Evolutionary conservation across 306 rosid species (phyloP), one percentile per base, ranked within the genome.

Genomic region (Vigna hirtella): DNA sequence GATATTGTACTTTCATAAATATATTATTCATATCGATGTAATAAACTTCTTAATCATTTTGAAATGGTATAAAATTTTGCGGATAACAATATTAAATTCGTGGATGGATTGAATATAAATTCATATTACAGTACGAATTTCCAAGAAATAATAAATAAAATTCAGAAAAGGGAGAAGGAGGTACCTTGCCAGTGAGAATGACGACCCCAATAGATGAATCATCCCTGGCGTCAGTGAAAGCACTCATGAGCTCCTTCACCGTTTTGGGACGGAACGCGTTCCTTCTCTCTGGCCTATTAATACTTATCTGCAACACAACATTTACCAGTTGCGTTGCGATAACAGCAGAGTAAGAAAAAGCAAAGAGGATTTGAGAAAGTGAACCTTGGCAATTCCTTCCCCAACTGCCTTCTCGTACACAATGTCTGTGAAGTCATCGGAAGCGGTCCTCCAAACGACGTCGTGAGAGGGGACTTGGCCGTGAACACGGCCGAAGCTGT

Each of bases 191-290:
- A 0, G 97, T 89, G 43, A 94, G 85, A 87, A 94, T 84, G 71
- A 94, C 85, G 55, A 89, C 97, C 36, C 98, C 98, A n/a, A 94
- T 28, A 18, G 92, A 85, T 49, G 78, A 72, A 74, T 94, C 97
- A 26, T 90, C 90, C 82, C 97, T 89, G 6, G 95, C 95, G 77
- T 94, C 93, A 52, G 81, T 76, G 66, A 94, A 94, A 36, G 97
- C 95, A 2, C 90, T 85, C 47, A 89, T 84, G 13, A 94, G 90
- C 88, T 94, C 97, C 87, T 90, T 92, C 45, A 92, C 75, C 3
- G 98, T 94, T 55, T 76, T 88, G 0, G 98, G 98, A 73, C 91
- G 73, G 50, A 94, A 94, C 1, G 97, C 97, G 75, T 94, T 94
- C 81, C 97, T 86, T 55, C 90, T 88, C 84, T 90, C 93, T 15